Base-by-base conservation (phyloP, 768 basidiomycete species). In the Auricularia sp. region DNA sequence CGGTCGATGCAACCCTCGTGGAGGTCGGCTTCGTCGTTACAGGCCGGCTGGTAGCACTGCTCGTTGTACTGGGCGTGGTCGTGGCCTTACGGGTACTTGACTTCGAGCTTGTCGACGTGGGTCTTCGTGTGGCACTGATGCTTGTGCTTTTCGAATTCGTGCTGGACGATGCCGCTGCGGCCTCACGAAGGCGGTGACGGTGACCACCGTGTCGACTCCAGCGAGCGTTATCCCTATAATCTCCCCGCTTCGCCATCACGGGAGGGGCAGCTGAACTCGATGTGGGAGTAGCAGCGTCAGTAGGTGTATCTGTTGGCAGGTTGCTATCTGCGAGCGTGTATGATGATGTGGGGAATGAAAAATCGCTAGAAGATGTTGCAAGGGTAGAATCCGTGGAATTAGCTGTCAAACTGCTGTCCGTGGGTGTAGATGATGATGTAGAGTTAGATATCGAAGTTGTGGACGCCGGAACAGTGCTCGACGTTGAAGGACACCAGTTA, bases 11-110 rank as follows among this genome's bases (percentile, higher is more conserved):
- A 6, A 8, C 8, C 34, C 14, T 33, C 4, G 56, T 54, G 10
- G 62, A 56, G 62, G 62, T 66, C 39, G 54, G 34, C n/a, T 13
- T 33, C 61, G 44, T 54, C 3, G 58, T 64, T 14, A 29, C 18
- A 16, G 18, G 13, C 21, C 3, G 61, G 33, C 61, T 61, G 61
- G 45, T 44, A 18, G 59, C 29, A 56, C 39, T n/a, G 21, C 16
- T n/a, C 45, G 18, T 11, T 21, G 54, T 56, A 29, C n/a, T 56
- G n/a, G 54, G 13, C 8, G 54, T 16, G 21, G 54, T 56, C n/a
- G 54, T 16, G 14, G 24, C 39, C 62, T 34, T 62, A 18, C 18
- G 6, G 29, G 56, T 59, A 29, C 56, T 59, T 4, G 21, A 29
- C 29, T 59, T 59, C 16, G 54, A 56, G 10, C 14, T 16, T 21